Base-by-base conservation (phyloP, 2,329 filamentous ascomycete species). In the Seiridium cupressi region DNA sequence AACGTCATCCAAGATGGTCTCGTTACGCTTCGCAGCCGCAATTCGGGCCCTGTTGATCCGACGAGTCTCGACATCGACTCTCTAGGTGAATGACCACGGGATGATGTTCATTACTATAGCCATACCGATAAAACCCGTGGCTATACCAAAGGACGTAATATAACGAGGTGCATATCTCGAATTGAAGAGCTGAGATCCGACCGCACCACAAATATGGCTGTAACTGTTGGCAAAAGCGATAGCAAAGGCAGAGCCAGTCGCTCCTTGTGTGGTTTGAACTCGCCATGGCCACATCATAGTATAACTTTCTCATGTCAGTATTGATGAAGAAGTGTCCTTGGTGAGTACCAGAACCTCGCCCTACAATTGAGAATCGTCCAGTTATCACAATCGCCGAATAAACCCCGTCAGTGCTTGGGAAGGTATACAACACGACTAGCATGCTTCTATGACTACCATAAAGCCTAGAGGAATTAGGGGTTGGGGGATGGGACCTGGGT, bases 221-320 rank as follows among this genome's bases (percentile, higher is more conserved):
- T 40, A 40, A 31, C 51, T 40, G 42, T 55, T 55, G 5, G 13
- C 34, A 18, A 42, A 44, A 9, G 34, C 4, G n/a, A 42, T 40
- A 5, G 2, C 51, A 18, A 55, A 55, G 7, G 51, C 51, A 40
- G 51, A 40, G 9, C 5, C 51, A 26, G 51, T 55, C 7, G 51
- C 51, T 5, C 51, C 4, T 18, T 42, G 8, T 9, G 36, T 40
- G 34, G 51, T 55, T 55, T 40, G 34, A 35, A 18, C 36, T 13
- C 51, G 32, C 51, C 51, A 55, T 31, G 5, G 34, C 51, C 51
- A 55, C 34, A 55, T 51, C 49, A 51, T 48, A 31, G 46, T 48
- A 48, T 48, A 48, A 2, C 18, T 3, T 48, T 7, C 13, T 10
- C 46, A 48, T 18, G 3, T 34, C n/a, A 13, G 49, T 32, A 53